phyloP scores from a whole-genome alignment of 192 early-diverging fungal genomes.

The Podochytrium sp. region DNA sequence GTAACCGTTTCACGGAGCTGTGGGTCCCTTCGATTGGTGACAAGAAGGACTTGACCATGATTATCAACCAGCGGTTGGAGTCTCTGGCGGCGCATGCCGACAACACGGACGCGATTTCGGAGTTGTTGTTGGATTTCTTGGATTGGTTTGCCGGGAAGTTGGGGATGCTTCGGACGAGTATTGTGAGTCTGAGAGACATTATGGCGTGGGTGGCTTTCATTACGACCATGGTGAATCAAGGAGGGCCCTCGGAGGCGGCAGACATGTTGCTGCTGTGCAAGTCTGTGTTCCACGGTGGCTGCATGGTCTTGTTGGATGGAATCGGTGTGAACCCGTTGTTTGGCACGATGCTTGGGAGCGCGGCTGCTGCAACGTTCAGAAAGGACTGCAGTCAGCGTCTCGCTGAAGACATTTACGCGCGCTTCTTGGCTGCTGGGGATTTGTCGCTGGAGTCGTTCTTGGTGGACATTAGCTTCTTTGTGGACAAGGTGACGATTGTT shows the following conservation, averaged over 20 bases:
- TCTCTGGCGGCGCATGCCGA: neutral
- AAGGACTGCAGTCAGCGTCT: slow-evolving; percentile 22
- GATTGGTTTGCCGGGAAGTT: slow-evolving; percentile 72
- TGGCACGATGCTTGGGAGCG: slow-evolving; percentile 37
- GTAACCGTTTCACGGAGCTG: slow-evolving; percentile 97
- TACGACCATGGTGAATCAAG: slow-evolving; percentile 34
- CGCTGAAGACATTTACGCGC: slow-evolving; percentile 2
- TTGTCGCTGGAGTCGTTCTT: slow-evolving; percentile 4
- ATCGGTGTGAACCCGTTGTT: slow-evolving; percentile 79
- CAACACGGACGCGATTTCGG: slow-evolving; percentile 12
- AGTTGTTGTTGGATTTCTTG: slow-evolving; percentile 80
- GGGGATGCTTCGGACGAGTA: slow-evolving; percentile 52
- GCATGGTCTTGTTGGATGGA: slow-evolving; percentile 88
- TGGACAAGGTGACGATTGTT: slow-evolving; percentile 24
- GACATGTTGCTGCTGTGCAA: slow-evolving; percentile 16
- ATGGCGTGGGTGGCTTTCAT: slow-evolving; percentile 92
- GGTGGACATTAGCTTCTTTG: slow-evolving; percentile 9
- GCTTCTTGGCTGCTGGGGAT: neutral
- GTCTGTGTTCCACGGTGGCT: slow-evolving; percentile 86
- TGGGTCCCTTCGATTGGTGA: slow-evolving; percentile 92
- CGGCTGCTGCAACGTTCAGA: slow-evolving; percentile 15
- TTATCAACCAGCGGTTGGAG: slow-evolving; percentile 36
- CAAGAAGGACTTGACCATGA: slow-evolving; percentile 69
- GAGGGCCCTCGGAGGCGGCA: neutral
- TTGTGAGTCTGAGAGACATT: slow-evolving; percentile 87